Evolutionary conservation across 495 filamentous ascomycete genomes (phyloP).

Genomic region (Aspergillus cavernicola): DNA sequence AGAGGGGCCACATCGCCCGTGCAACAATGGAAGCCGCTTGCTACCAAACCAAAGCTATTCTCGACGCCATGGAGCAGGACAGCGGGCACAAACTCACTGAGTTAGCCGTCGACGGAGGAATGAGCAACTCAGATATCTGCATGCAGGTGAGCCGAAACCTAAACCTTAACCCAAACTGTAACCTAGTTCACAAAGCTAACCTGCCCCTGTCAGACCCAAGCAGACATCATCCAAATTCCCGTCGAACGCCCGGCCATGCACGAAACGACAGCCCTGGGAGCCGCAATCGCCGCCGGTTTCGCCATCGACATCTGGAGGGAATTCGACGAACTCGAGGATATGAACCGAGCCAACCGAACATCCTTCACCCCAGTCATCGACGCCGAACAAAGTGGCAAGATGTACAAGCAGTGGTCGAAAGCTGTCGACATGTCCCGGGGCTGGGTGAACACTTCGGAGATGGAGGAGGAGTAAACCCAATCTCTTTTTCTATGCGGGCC

Average conservation of each 20-base stretch:
- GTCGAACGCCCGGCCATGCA: slow-evolving; percentile 88
- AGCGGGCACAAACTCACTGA: slow-evolving; percentile 70
- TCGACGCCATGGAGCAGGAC: slow-evolving; percentile 93
- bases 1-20: slow-evolving; percentile 85
- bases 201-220: slow-evolving; percentile 69
- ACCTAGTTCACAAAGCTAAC: slow-evolving; percentile 8
- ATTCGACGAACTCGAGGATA: slow-evolving; percentile 71
- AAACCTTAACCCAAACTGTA: background rate
- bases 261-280: slow-evolving; percentile 88
- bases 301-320: slow-evolving; percentile 79
- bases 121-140: slow-evolving; percentile 89
- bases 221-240: slow-evolving; percentile 83
- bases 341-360: slow-evolving; percentile 71
- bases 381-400: slow-evolving; percentile 53
- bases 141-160: slow-evolving; percentile 68
- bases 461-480: slow-evolving; percentile 35
- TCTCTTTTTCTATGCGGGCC: background rate
- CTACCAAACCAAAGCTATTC: slow-evolving; percentile 91
- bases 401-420: slow-evolving; percentile 79
- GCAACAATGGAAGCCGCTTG: slow-evolving; percentile 94
- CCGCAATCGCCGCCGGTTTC: slow-evolving; percentile 91
- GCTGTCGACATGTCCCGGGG: slow-evolving; percentile 89
- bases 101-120: slow-evolving; percentile 88
- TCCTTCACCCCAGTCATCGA: slow-evolving; percentile 69
- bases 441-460: slow-evolving; percentile 60